Percentiles rank a stretch among this genome's conserved stretches.
phyloP scores from a whole-genome alignment of 768 basidiomycete genomes.

The Mycena indigotica region DNA sequence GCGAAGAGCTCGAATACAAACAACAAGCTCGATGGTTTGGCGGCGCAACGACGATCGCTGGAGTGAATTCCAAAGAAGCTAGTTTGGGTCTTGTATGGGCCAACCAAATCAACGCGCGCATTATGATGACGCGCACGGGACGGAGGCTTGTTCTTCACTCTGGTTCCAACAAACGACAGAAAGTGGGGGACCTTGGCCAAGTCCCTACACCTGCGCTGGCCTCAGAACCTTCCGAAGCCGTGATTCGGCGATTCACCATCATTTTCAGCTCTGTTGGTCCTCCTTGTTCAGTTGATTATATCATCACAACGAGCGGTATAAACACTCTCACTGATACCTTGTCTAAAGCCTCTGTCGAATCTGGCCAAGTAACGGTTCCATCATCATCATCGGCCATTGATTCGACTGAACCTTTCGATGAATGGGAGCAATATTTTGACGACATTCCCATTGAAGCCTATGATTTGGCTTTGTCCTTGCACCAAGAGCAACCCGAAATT shows the following conservation, averaged over 20 bases:
- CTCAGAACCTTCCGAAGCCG: conserved; percentile 36
- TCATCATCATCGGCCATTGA: too few species aligned
- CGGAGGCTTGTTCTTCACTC: conserved; percentile 60
- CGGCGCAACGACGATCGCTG: conserved; percentile 58
- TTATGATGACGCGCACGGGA: conserved; percentile 80
- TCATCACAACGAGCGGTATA: conserved; percentile 68
- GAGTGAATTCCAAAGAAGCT: conserved; percentile 73
- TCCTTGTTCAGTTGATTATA: conserved; percentile 71
- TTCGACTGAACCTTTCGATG: conserved; percentile 34
- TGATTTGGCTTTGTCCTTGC: too few species aligned
- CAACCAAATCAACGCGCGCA: conserved; percentile 83
- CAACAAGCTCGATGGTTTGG: conserved; percentile 80
- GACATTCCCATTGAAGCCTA: conserved; percentile 42
- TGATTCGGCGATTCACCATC: conserved; percentile 73
- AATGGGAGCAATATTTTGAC: conserved; percentile 51
- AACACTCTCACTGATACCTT: conserved; percentile 31
- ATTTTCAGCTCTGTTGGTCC: conserved; percentile 71
- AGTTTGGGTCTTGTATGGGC: conserved; percentile 91
- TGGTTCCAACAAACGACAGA: conserved; percentile 33
- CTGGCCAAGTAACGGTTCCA: too few species aligned
- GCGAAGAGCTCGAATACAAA: conserved; percentile 57
- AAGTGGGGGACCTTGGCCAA: conserved; percentile 16
- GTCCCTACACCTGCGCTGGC: not conserved
- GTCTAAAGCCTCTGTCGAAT: conserved; percentile 41
- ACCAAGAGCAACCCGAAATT: too few species aligned